A percentile compares a stretch with the other conserved stretches of the same genome.
Evolutionary conservation across 164 flowering plant species (phyloP).

Genomic region (Stephania cephalantha): DNA sequence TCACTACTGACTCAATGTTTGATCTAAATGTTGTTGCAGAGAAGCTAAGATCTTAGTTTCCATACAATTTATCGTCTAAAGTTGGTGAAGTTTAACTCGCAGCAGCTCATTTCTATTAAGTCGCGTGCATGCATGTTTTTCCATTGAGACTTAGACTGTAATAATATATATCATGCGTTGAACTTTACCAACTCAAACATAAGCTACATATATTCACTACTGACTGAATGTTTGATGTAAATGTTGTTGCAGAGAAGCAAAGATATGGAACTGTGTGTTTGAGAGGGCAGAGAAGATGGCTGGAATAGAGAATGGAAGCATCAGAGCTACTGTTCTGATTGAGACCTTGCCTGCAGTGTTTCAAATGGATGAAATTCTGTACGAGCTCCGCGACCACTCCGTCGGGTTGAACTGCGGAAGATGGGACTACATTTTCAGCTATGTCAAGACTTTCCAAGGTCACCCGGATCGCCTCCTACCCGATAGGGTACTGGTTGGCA

Average conservation of each 20-base stretch:
- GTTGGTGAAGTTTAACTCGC: no score
- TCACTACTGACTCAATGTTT: no score
- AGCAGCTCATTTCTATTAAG: no score
- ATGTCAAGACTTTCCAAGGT: constrained; percentile 81
- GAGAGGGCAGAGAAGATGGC: constrained; percentile 81
- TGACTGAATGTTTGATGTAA: neutral
- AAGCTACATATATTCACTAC: no score
- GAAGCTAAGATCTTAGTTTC: no score
- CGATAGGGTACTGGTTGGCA: constrained; percentile 78
- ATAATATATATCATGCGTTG: no score
- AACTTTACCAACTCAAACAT: no score
- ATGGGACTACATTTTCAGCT: constrained; percentile 98
- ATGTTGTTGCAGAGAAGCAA: constrained; percentile 63
- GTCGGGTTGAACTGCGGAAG: constrained; percentile 90
- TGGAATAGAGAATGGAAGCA: constrained; percentile 78
- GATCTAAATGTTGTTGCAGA: no score
- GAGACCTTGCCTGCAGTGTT: constrained; percentile 94
- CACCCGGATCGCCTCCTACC: constrained; percentile 84
- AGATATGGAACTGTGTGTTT: constrained; percentile 77
- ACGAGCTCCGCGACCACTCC: constrained; percentile 83
- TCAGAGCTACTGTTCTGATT: constrained; percentile 80
- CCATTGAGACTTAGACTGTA: no score
- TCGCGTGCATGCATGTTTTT: no score
- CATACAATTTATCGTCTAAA: no score
- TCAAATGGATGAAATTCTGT: constrained; percentile 89